phyloP scores from a whole-genome alignment of 805 yeast genomes.

The Schwanniomyces occidentalis region DNA sequence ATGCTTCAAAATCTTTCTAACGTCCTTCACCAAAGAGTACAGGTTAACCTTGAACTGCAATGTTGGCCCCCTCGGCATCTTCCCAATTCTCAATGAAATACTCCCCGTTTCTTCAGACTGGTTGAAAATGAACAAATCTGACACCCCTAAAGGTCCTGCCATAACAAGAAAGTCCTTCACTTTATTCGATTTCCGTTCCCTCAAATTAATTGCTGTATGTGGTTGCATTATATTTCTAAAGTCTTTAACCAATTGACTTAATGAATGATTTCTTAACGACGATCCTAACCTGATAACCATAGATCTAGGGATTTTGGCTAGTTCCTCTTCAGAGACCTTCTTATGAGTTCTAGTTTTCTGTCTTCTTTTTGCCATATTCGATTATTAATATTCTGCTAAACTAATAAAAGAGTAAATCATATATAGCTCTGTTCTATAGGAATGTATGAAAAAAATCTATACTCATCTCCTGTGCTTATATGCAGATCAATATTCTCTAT shows the following conservation, averaged over 20 bases:
- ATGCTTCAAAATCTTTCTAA: constrained; percentile 61
- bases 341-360: constrained; percentile 87
- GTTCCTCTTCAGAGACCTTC: constrained; percentile 60
- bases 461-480: constrained; percentile 6
- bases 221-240: constrained; percentile 93
- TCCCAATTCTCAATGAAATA: constrained; percentile 78
- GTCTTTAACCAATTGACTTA: constrained; percentile 83
- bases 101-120: constrained; percentile 77
- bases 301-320: constrained; percentile 78
- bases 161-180: constrained; percentile 94
- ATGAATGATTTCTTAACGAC: constrained; percentile 72
- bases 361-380: constrained; percentile 42
- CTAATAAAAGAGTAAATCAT: background rate
- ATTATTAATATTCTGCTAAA: background rate
- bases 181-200: constrained; percentile 84
- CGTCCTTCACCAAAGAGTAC: constrained; percentile 82
- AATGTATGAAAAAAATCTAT: constrained; percentile 3
- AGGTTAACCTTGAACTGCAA: constrained; percentile 74
- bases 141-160: constrained; percentile 95
- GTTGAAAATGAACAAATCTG: constrained; percentile 83
- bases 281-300: constrained; percentile 91
- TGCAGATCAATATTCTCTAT: constrained; percentile 1
- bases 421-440: too few relatives aligned
- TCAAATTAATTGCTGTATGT: constrained; percentile 85
- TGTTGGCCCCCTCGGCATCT: constrained; percentile 94